A percentile compares a stretch with the other conserved stretches of the same genome.
Evolutionary conservation across 192 early-diverging fungal species (phyloP).

Genomic region (Backusella tarrabulga): DNA sequence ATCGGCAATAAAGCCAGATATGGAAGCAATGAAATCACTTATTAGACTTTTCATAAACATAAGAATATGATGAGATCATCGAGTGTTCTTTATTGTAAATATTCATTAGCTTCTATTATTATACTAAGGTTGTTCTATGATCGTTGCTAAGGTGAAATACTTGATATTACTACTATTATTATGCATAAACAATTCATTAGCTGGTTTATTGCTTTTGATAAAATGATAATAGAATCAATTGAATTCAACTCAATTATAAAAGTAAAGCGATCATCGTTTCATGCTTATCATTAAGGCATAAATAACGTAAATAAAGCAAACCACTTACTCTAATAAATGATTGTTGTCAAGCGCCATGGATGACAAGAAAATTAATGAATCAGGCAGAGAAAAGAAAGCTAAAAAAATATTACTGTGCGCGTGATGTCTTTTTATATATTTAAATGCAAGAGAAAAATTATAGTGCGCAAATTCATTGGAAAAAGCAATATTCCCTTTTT

Average conservation of each 20-base stretch:
- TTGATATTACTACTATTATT: too few relatives aligned
- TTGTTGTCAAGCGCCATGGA: neutral
- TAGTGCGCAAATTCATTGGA: neutral
- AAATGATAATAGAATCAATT: neutral
- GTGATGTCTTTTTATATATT: neutral
- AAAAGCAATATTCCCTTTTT: conserved; percentile 5
- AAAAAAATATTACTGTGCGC: neutral
- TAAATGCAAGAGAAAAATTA: neutral
- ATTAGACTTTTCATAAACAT: neutral
- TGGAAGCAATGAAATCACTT: neutral
- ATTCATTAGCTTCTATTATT: too few relatives aligned
- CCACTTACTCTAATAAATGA: neutral
- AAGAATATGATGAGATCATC: neutral
- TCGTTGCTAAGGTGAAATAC: neutral
- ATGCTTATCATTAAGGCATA: neutral
- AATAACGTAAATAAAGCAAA: neutral
- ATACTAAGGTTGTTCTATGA: too few relatives aligned
- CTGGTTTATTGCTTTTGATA: neutral
- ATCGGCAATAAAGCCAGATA: neutral
- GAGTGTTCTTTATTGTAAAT: neutral
- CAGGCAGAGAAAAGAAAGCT: neutral
- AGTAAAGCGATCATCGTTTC: neutral
- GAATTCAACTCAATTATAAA: neutral
- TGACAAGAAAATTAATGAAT: neutral
- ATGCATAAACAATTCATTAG: neutral